Base-by-base conservation (phyloP, 176 grass and related monocot species). In the Tillandsia leiboldiana region DNA sequence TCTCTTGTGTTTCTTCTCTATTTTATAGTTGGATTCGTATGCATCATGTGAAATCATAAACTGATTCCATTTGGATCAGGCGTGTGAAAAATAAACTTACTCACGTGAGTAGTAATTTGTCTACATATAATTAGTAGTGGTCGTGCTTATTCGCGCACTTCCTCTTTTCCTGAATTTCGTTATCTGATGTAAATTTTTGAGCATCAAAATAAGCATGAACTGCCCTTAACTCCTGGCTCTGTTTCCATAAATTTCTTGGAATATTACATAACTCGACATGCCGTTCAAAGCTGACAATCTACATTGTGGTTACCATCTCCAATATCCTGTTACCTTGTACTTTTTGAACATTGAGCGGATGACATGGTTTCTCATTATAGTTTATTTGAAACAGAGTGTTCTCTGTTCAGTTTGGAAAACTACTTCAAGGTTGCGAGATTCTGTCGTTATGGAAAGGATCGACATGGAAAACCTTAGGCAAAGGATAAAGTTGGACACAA, bases 371-470 rank as follows among this genome's bases (percentile, higher is more conserved):
- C 65, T 11, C 2, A 10, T 50, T 84, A 42, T 22, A 6, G 47
- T 70, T 82, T 12, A 66, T 78, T 1, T 83, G 27, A 83, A 87
- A 78, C 84, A 99, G 94, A 81, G 65, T 79, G 68, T 66, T 23
- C 81, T 93, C 48, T 82, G 83, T 72, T 80, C 73, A 78, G 87
- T 85, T 70, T 99, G 79, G 86, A 81, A 83, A 66, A 72, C 73
- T 50, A 82, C 68, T 54, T 83, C 73, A 26, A 72, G 65, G 64
- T 77, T 90, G 72, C 63, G 81, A n/a, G 87, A 90, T 85, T 78
- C 42, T 75, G 79, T 93, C 79, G 83, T 77, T 14, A 83, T 50
- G 14, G 85, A 77, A 69, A 92, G 82, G 81, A 83, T 90, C 74
- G 83, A 81, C 71, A 72, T 86, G 72, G 79, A 86, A 66, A 65